Evolutionary conservation across 176 grass and related monocot genomes (phyloP), one percentile per base, ranked within the genome.

Genomic region (Oryza australiensis): DNA sequence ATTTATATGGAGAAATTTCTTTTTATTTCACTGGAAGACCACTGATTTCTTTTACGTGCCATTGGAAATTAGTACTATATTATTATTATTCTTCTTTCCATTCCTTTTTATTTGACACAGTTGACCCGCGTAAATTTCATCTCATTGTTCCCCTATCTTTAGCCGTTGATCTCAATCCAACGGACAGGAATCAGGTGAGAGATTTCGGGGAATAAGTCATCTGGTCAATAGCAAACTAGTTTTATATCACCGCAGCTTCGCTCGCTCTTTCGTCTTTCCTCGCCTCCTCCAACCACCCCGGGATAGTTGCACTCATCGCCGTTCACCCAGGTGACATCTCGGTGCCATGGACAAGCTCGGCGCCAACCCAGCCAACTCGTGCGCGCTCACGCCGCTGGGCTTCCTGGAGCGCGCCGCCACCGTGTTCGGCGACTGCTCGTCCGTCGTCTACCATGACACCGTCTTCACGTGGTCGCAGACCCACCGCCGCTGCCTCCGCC

Each of bases 391-490:
- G 37, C 94, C 91, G 20, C 83, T 97, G 22, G 68, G 73, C 22
- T 90, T 97, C 71, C 87, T 97, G n/a, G 89, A 94, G 63, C 87
- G 91, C 27, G 82, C 94, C 0, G 94, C 89, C 62, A 64, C 42
- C 64, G 87, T 94, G 26, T 94, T 69, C 68, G 87, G 80, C 37
- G 84, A 97, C 82, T 77, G 85, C 84, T 74, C 77, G 37, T 97
- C 94, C 28, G 70, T 97, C 43, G 89, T 97, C 32, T 97, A 97
- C 89, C 64, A 88, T 26, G 66, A 12, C 46, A 88, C 89, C 53
- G 87, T 88, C 38, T 90, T 87, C 84, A 97, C 94, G 20, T 97
- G 91, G 91, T 85, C 89, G 3, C 62, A 97, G 67, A 97, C 91
- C 12, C 23, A 68, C 73, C 73, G 68, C 3, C 87, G 94, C 46